Base-by-base conservation (phyloP, 306 rosid genomes). In the Lotus japonicus region DNA sequence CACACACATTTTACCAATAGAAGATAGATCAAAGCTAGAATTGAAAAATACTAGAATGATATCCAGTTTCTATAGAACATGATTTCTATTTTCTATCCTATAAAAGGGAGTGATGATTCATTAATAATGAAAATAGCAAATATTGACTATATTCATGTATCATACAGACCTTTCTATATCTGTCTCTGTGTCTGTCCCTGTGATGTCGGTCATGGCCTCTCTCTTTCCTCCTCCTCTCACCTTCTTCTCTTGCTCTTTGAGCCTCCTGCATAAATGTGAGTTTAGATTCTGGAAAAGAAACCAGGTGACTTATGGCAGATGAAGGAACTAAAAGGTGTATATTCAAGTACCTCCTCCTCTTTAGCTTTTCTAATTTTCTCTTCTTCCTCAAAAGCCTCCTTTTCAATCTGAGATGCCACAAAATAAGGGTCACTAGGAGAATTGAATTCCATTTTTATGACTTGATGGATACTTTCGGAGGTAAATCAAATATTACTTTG, bases 241-340 rank as follows among this genome's bases (percentile, higher is more conserved):
- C 99, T 78, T 95, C 97, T 79, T 90, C 99, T 78, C 99, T 86
- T 44, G 99, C 99, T 79, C 95, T 84, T 77, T 80, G 87, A 81
- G 96, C 95, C 84, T 95, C 99, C 99, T 94, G 94, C 64, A 79
- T 55, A 68, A 50, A 39, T 12, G 70, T 50, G 48, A 50, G 77
- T 69, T 60, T 61, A 68, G 49, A 50, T 60, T 48, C 15, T 58
- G 36, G n/a, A 51, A 62, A 64, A 48, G 55, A 54, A 46, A 45
- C 52, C 3, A n/a, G 21, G 13, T 11, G 21, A 38, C 21, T 60
- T 76, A 50, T 38, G 49, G 8, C 43, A 49, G 39, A 62, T 44
- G 31, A 13, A 33, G 53, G 66, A 68, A 23, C 53, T 63, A 16
- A 57, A 45, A 12, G 45, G 46, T 57, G 44, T 63, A 10, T 36